phyloP scores from a whole-genome alignment of 2,329 filamentous ascomycete species.

The Scleromitrula shiraiana region DNA sequence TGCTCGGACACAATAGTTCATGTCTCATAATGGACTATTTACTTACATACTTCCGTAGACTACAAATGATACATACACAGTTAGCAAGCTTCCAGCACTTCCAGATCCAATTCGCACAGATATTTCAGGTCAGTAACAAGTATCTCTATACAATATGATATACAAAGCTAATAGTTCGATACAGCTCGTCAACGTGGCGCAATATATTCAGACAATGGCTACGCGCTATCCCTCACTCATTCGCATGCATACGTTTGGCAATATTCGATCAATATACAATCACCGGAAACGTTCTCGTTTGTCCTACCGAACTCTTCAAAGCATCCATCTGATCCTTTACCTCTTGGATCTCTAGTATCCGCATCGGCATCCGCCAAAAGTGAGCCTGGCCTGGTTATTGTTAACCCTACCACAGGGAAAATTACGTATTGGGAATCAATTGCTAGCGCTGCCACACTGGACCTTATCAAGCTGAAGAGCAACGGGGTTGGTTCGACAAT shows the following conservation, averaged over 20 bases:
- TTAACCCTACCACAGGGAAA: constrained; percentile 76
- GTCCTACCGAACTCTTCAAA: constrained; percentile 67
- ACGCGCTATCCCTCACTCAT: constrained; percentile 73
- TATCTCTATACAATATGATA: constrained; percentile 12
- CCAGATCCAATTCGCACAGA: constrained; percentile 68
- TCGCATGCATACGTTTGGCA: constrained; percentile 86
- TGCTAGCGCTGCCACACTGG: constrained; percentile 76
- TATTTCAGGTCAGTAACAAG: constrained; percentile 48
- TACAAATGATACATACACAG: constrained; percentile 75
- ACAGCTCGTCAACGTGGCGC: constrained; percentile 58
- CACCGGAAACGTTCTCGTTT: constrained; percentile 73
- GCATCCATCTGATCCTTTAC: constrained; percentile 60
- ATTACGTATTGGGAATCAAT: constrained; percentile 95
- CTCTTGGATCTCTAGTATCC: constrained; percentile 75
- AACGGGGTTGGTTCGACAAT: constrained; percentile 71
- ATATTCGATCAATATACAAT: constrained; percentile 61
- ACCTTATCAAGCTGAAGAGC: constrained; percentile 66
- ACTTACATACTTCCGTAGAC: constrained; percentile 43
- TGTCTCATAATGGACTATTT: constrained; percentile 1
- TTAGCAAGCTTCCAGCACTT: constrained; percentile 75
- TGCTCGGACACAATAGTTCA: neutral
- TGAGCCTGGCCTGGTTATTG: constrained; percentile 77
- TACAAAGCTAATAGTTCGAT: constrained; percentile 10
- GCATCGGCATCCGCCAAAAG: constrained; percentile 68
- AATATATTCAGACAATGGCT: constrained; percentile 57